A percentile compares a stretch with the other conserved stretches of the same genome.
Conservation (phyloP, 192 early-diverging fungal species). For the Coemansia sp. region DNA sequence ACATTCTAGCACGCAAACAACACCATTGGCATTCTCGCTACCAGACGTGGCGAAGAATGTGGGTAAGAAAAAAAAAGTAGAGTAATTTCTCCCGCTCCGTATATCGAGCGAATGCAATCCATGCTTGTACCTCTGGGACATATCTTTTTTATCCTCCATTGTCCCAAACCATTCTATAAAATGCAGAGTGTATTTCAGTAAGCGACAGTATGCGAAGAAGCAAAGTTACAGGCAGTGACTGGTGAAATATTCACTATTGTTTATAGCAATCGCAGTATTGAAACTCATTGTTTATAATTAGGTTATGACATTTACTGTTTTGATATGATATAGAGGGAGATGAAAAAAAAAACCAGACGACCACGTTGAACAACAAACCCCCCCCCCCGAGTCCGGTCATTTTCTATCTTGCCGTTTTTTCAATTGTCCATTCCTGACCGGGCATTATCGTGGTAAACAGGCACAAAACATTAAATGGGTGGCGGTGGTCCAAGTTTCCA, state of each 20-base stretch:
- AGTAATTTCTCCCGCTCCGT: too few relatives aligned
- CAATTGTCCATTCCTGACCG: not conserved
- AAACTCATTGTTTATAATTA: not conserved
- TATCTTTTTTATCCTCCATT: too few relatives aligned
- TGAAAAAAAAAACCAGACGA: not conserved
- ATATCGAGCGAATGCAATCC: too few relatives aligned
- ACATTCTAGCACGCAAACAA: too few relatives aligned
- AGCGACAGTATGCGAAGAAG: not conserved
- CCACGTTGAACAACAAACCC: not conserved
- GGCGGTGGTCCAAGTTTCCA: slow-evolving; percentile 2
- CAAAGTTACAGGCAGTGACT: not conserved
- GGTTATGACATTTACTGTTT: not conserved
- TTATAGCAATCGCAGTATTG: not conserved
- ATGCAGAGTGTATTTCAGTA: not conserved
- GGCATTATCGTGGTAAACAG: not conserved
- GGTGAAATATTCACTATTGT: not conserved
- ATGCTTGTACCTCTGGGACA: too few relatives aligned
- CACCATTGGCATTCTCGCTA: too few relatives aligned
- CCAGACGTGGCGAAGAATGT: too few relatives aligned
- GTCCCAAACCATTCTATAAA: not conserved
- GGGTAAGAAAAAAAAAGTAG: too few relatives aligned
- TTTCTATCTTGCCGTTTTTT: not conserved
- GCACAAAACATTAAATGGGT: not conserved
- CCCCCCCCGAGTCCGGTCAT: not conserved
- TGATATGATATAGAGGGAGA: not conserved